Evolutionary conservation across 306 rosid genomes (phyloP).

Genomic region (Cicer bijugum): DNA sequence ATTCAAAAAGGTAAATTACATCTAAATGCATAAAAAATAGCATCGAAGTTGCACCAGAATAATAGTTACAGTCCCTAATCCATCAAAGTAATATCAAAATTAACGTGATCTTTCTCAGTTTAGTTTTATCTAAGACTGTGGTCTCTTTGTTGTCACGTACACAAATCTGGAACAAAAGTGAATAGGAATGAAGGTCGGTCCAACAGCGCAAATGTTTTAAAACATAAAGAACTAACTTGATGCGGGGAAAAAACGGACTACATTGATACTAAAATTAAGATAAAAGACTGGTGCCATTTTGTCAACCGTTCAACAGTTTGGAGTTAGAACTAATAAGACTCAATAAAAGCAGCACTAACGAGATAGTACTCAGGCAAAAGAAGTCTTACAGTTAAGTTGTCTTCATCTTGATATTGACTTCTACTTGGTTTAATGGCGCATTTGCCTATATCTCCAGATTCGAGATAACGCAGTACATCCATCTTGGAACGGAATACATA

Average conservation of each 20-base stretch:
- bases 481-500: constrained; percentile 54
- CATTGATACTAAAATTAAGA: not conserved
- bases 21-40: not conserved
- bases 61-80: not conserved
- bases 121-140: not conserved
- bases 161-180: not conserved
- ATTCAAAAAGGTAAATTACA: not conserved
- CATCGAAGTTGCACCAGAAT: not conserved
- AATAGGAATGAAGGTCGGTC: not conserved
- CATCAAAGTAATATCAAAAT: not conserved
- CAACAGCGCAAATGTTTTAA: not conserved
- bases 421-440: constrained; percentile 45
- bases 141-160: not conserved
- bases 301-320: not conserved
- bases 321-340: constrained; percentile 37
- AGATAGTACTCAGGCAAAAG: constrained; percentile 33
- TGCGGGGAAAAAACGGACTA: not conserved
- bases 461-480: constrained; percentile 54
- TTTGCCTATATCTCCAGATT: constrained; percentile 47
- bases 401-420: constrained; percentile 48
- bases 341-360: constrained; percentile 28
- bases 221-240: not conserved
- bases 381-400: constrained; percentile 45
- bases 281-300: not conserved
- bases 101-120: not conserved